Evolutionary conservation across 1,139 yeast species (phyloP).

Genomic region (Pichia terricola): DNA sequence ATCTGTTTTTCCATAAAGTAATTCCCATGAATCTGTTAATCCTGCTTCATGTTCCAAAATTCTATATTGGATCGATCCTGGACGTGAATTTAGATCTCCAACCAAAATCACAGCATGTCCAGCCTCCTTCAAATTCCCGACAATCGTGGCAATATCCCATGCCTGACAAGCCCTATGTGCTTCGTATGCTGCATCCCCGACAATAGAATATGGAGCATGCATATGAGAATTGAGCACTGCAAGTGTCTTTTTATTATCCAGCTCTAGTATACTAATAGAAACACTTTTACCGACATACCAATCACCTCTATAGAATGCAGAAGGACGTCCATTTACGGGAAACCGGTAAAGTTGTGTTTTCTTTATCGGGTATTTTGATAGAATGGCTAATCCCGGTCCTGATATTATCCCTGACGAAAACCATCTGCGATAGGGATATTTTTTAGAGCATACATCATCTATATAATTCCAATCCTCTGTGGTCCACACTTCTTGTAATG

Average conservation of each 20-base stretch:
- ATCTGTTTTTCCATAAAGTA: conserved; percentile 38
- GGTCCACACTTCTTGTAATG: conserved; percentile 92
- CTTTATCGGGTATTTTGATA: conserved; percentile 77
- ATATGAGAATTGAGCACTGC: conserved; percentile 86
- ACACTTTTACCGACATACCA: conserved; percentile 95
- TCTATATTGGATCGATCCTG: conserved; percentile 75
- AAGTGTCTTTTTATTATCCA: conserved; percentile 40
- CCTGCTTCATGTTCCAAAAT: conserved; percentile 64
- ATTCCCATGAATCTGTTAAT: conserved; percentile 77
- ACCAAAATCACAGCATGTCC: conserved; percentile 84
- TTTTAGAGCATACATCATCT: conserved; percentile 32
- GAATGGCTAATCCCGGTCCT: conserved; percentile 87
- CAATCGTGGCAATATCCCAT: conserved; percentile 79
- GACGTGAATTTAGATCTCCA: conserved; percentile 86
- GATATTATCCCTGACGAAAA: conserved; percentile 78
- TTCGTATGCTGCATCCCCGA: conserved; percentile 82
- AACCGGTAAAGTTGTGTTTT: conserved; percentile 72
- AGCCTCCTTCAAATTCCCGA: conserved; percentile 51
- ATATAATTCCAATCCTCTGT: conserved; percentile 71
- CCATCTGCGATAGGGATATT: conserved; percentile 57
- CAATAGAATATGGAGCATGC: conserved; percentile 88
- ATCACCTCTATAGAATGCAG: conserved; percentile 91
- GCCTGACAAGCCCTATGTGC: conserved; percentile 94
- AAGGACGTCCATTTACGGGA: conserved; percentile 89
- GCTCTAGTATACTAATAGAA: conserved; percentile 60